These are phyloP conservation scores for Fusarium sp. DNA, from an alignment of 2,329 filamentous ascomycete genomes.

Conservation along the genomic window DNA sequence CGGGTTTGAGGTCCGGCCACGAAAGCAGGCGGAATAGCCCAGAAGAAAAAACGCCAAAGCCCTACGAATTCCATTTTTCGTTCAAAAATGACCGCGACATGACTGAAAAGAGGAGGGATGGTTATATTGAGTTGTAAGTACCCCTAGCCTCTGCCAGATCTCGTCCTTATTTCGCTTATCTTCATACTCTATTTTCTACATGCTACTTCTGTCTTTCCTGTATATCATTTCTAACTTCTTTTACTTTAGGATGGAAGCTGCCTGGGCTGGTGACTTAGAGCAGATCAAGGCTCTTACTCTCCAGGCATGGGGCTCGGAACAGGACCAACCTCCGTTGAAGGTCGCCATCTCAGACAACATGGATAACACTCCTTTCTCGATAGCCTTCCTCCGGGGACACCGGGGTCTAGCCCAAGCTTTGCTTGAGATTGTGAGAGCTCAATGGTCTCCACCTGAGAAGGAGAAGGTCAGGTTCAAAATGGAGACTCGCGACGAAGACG, in stretches of 20 bases:
- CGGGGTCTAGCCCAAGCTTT: slow-evolving; percentile 71
- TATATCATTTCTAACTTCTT: slow-evolving; percentile 18
- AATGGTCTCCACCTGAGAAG: slow-evolving; percentile 70
- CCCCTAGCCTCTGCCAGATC: background rate
- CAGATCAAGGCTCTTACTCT: slow-evolving; percentile 74
- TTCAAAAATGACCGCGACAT: slow-evolving; percentile 66
- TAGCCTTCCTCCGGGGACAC: slow-evolving; percentile 76
- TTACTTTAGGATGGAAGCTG: slow-evolving; percentile 72
- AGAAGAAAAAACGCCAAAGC: slow-evolving; percentile 41
- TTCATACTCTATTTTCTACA: too few species aligned
- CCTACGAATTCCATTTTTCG: slow-evolving; percentile 61
- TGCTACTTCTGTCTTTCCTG: background rate
- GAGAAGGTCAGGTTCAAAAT: slow-evolving; percentile 63
- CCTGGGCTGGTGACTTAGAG: slow-evolving; percentile 75
- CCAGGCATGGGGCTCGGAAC: slow-evolving; percentile 64
- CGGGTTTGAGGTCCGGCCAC: slow-evolving; percentile 19
- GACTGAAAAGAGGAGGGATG: slow-evolving; percentile 64
- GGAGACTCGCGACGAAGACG: slow-evolving; percentile 50
- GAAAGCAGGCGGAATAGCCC: background rate
- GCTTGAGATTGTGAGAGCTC: slow-evolving; percentile 75
- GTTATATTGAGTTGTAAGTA: slow-evolving; percentile 72
- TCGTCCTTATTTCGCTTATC: too few species aligned
- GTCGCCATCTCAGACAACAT: slow-evolving; percentile 67
- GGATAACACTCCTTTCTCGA: slow-evolving; percentile 69
- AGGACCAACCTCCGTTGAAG: slow-evolving; percentile 69